A percentile compares a stretch with the other conserved stretches of the same genome.
phyloP scores from a whole-genome alignment of 441 rosid species.

The Populus tomentosa region DNA sequence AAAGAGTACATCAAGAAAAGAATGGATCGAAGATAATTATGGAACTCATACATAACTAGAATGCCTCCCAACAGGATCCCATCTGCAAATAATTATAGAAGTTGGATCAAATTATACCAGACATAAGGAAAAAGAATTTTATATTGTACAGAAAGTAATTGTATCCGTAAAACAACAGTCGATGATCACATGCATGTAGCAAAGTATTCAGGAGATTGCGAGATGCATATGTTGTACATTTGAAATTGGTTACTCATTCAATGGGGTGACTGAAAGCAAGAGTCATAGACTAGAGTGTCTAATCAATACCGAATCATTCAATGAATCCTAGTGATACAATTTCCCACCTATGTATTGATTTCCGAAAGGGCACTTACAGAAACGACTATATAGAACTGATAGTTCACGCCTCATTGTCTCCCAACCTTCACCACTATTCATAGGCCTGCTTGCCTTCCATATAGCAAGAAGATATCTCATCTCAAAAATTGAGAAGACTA shows the following conservation, averaged over 20 bases:
- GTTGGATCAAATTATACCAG: constrained; percentile 4
- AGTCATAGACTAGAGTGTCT: neutral
- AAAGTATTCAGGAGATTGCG: neutral
- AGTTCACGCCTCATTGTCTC: constrained; percentile 96
- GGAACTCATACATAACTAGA: constrained; percentile 92
- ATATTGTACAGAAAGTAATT: neutral
- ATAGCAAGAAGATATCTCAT: constrained; percentile 97
- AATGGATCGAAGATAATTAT: constrained; percentile 66
- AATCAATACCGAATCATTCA: neutral
- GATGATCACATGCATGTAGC: neutral
- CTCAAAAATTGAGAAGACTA: constrained; percentile 97
- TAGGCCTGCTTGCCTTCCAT: constrained; percentile 95
- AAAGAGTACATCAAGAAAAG: constrained; percentile 85
- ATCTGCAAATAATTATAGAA: constrained; percentile 48
- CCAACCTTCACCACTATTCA: constrained; percentile 95
- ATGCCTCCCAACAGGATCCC: constrained; percentile 98
- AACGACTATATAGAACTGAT: constrained; percentile 89
- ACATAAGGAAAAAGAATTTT: neutral
- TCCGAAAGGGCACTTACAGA: constrained; percentile 57
- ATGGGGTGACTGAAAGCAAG: neutral
- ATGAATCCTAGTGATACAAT: neutral
- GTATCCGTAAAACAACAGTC: neutral
- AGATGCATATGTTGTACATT: neutral
- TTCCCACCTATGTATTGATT: neutral
- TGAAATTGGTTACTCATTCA: neutral